These are phyloP conservation scores for Penstemon davidsonii DNA, from an alignment of 257 asterid genomes.

Conservation along the genomic window DNA sequence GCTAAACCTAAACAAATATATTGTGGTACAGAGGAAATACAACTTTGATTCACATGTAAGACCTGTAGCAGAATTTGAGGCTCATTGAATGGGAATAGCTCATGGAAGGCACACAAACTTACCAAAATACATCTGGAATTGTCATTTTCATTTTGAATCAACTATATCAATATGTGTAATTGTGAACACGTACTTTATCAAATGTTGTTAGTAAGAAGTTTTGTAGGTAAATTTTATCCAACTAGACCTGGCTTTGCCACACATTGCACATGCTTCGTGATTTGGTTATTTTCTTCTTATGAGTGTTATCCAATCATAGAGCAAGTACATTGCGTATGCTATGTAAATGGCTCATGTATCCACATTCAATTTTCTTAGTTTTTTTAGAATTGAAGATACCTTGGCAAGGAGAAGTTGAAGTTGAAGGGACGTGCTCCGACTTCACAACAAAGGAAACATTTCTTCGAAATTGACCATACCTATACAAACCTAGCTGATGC, in stretches of 20 bases:
- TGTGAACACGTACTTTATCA: not conserved
- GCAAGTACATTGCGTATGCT: no score
- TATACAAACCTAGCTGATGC: constrained; percentile 52
- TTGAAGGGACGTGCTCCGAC: constrained; percentile 48
- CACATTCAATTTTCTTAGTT: not conserved
- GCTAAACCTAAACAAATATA: not conserved
- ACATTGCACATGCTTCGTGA: no score
- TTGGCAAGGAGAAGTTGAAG: constrained; percentile 43
- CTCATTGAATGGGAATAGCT: not conserved
- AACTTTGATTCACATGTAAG: no score
- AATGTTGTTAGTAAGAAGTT: not conserved
- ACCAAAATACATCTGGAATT: not conserved
- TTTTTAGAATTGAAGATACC: constrained; percentile 28
- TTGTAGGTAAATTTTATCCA: not conserved
- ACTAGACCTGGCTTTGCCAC: not conserved
- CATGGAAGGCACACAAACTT: not conserved
- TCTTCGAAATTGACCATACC: constrained; percentile 41
- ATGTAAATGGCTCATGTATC: not conserved
- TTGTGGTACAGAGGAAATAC: no score
- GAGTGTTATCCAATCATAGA: no score
- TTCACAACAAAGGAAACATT: constrained; percentile 35
- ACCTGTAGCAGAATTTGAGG: no score
- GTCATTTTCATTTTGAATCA: not conserved
- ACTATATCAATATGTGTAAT: not conserved
- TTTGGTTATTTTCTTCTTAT: no score